Percentiles rank a stretch among this genome's conserved stretches.
These are phyloP conservation scores for Cercospora citrullina DNA, from an alignment of 2,329 filamentous ascomycete genomes.

Conservation along the genomic window DNA sequence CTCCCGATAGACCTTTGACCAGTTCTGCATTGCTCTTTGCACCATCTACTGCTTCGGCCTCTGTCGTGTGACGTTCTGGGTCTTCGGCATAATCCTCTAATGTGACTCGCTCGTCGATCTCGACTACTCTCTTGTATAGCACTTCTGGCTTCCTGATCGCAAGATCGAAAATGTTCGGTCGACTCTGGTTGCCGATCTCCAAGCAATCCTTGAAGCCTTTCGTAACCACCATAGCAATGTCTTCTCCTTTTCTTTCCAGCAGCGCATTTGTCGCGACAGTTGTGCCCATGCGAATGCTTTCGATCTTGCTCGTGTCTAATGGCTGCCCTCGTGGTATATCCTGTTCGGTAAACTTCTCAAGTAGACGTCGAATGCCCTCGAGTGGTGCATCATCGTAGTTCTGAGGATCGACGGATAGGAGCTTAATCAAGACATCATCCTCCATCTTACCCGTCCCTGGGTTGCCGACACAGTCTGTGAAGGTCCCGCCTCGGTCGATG, in stretches of 20 bases:
- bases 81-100: slow-evolving; percentile 91
- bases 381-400: slow-evolving; percentile 91
- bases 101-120: slow-evolving; percentile 87
- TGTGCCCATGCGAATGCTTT: slow-evolving; percentile 93
- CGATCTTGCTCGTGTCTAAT: slow-evolving; percentile 79
- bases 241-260: slow-evolving; percentile 85
- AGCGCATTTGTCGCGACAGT: slow-evolving; percentile 92
- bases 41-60: slow-evolving; percentile 54
- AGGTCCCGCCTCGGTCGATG: slow-evolving; percentile 80
- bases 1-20: slow-evolving; percentile 71
- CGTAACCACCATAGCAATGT: slow-evolving; percentile 82
- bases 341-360: slow-evolving; percentile 71
- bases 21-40: slow-evolving; percentile 54
- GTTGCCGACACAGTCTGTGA: slow-evolving; percentile 89
- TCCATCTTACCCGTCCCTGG: slow-evolving; percentile 65
- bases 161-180: slow-evolving; percentile 87
- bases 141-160: slow-evolving; percentile 85
- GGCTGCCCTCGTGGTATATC: slow-evolving; percentile 78
- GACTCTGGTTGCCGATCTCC: slow-evolving; percentile 84
- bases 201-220: slow-evolving; percentile 86
- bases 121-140: slow-evolving; percentile 80
- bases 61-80: slow-evolving; percentile 63
- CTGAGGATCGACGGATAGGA: slow-evolving; percentile 83
- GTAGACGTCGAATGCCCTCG: slow-evolving; percentile 83
- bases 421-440: slow-evolving; percentile 80